Evolutionary conservation across 2,329 filamentous ascomycete species (phyloP).

Genomic region (Fusarium sp.): DNA sequence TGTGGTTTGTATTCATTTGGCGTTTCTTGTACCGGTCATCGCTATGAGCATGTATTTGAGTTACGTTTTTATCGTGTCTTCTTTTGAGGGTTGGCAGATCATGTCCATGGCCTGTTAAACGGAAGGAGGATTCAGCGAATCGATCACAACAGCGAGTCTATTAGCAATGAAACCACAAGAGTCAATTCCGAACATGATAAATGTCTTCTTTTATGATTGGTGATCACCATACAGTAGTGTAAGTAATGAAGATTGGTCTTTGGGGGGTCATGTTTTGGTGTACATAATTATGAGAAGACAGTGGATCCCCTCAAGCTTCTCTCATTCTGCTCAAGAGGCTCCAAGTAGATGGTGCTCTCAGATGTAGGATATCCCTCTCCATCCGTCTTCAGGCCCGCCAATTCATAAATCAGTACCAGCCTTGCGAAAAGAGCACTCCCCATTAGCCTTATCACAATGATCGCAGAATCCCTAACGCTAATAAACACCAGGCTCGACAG

Average conservation of each 20-base stretch:
- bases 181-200: background rate
- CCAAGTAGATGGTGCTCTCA: background rate
- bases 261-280: background rate
- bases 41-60: background rate
- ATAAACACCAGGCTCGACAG: slow-evolving; percentile 32
- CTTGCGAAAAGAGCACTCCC: slow-evolving; percentile 23
- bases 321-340: background rate
- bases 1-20: background rate
- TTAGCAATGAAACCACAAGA: too few relatives aligned
- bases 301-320: background rate
- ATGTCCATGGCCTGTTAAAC: background rate
- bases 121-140: background rate
- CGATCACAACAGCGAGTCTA: background rate
- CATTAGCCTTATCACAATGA: slow-evolving; percentile 19
- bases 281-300: background rate
- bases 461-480: slow-evolving; percentile 22
- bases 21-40: background rate
- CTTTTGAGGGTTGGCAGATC: background rate
- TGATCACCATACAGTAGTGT: background rate
- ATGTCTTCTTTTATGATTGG: background rate
- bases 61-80: background rate
- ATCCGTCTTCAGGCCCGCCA: slow-evolving; percentile 15
- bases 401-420: slow-evolving; percentile 16
- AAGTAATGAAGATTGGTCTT: background rate
- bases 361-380: background rate